Evolutionary conservation across 495 filamentous ascomycete species (phyloP), one percentile per base, ranked within the genome.

Genomic region (Podospora appendiculata): DNA sequence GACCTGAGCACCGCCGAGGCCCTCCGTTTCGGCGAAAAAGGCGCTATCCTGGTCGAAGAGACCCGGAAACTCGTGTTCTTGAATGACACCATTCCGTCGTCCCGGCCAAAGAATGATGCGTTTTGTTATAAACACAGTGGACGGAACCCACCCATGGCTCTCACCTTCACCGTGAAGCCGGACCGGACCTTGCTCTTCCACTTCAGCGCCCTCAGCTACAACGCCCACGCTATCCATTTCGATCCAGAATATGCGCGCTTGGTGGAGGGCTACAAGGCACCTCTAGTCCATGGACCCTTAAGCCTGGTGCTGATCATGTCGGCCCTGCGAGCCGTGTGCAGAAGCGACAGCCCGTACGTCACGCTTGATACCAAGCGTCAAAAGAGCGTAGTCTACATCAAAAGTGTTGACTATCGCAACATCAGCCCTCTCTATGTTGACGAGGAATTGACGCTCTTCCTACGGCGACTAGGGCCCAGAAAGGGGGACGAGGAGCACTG

Each of bases 271-370:
- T 82, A 92, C 63, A 77, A 74, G 11, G 78, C 83, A 47, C 71
- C 88, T 19, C 76, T 97, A 11, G 86, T 95, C 32, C 92, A 96
- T 60, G 92, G 92, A 0, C 92, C 92, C 0, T 71, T 97, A 58
- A 80, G 80, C n/a, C 70, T 92, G 40, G 81, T 83, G 1, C 64
- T 96, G 10, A 80, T 96, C 67, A 67, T 95, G 35, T 75, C 79
- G 16, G 72, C 81, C 13, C 61, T 96, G 13, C 38, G 17, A 7
- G 10, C 2, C 1, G 7, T 38, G 1, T 38, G 36, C 36, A 3
- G 36, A 3, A 4, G 3, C 36, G 3, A 38, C 3, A 38, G 25
- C 25, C 25, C 25, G 25, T n/a, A n/a, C 25, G 25, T 25, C 25
- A 5, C 25, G 25, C 25, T 25, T 25, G 25, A n/a, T n/a, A n/a